Evolutionary conservation across 2,329 filamentous ascomycete species (phyloP).

Genomic region (Emmonsia crescens): DNA sequence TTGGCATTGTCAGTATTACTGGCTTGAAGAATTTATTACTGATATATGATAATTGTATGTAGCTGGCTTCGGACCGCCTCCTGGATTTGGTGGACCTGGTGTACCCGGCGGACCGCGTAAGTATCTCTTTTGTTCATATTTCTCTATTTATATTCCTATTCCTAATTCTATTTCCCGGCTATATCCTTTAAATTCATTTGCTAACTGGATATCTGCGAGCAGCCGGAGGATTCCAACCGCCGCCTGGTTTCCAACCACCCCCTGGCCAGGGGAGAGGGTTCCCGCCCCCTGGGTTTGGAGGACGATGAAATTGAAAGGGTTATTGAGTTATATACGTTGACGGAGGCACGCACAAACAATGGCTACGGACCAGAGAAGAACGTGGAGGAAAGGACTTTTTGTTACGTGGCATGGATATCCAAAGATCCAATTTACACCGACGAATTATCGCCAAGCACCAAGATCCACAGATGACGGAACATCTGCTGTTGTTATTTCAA

Average conservation of each 20-base stretch:
- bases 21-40: conserved; percentile 8
- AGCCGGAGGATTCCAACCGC: conserved; percentile 46
- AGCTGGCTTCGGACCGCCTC: conserved; percentile 40
- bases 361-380: not conserved
- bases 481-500: conserved; percentile 5
- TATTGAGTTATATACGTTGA: not conserved
- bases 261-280: conserved; percentile 44
- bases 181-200: conserved; percentile 4
- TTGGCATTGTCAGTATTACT: conserved; percentile 11
- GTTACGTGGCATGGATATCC: not conserved
- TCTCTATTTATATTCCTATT: not conserved
- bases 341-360: not conserved
- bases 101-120: conserved; percentile 34
- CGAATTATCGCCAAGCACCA: conserved; percentile 8
- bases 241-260: conserved; percentile 65
- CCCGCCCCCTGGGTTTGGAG: conserved; percentile 42
- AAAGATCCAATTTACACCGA: not conserved
- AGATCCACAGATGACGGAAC: conserved; percentile 6
- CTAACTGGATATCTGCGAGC: conserved; percentile 35
- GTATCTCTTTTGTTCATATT: conserved; percentile 16
- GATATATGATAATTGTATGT: conserved; percentile 8
- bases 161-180: conserved; percentile 8
- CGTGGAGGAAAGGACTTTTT: not conserved
- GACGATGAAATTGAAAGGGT: conserved; percentile 23
- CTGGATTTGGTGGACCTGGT: conserved; percentile 36